A percentile compares a stretch with the other conserved stretches of the same genome.
Evolutionary conservation across 2,329 filamentous ascomycete genomes (phyloP).

Genomic region (Davidsoniella neocaledoniae): DNA sequence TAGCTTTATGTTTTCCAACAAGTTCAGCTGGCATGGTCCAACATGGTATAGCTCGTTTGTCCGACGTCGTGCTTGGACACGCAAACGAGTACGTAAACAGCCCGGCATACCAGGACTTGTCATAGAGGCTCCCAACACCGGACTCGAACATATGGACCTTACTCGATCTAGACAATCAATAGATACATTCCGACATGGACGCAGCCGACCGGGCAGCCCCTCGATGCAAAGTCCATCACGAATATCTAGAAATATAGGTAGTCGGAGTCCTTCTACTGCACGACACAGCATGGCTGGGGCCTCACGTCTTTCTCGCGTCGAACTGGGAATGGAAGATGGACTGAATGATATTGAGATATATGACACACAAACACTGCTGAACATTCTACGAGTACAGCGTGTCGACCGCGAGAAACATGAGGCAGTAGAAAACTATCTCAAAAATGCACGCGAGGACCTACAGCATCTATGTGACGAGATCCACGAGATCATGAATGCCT

Average conservation of each 20-base stretch:
- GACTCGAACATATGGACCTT: neutral
- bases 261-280: conserved; percentile 1
- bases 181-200: neutral
- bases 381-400: conserved; percentile 46
- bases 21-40: conserved; percentile 72
- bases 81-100: conserved; percentile 51
- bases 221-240: neutral
- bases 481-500: conserved; percentile 68
- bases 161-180: neutral
- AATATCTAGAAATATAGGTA: neutral
- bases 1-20: conserved; percentile 64
- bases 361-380: conserved; percentile 53
- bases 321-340: conserved; percentile 34
- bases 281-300: conserved; percentile 9
- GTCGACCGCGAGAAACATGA: conserved; percentile 90
- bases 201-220: neutral
- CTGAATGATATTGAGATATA: conserved; percentile 27
- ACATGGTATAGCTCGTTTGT: conserved; percentile 94
- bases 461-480: conserved; percentile 59
- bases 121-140: neutral
- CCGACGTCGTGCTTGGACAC: conserved; percentile 73
- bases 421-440: conserved; percentile 65
- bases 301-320: conserved; percentile 22
- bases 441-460: conserved; percentile 44
- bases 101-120: conserved; percentile 24